Evolutionary conservation across 164 flowering plant genomes (phyloP).

Genomic region (Pachysandra terminalis): DNA sequence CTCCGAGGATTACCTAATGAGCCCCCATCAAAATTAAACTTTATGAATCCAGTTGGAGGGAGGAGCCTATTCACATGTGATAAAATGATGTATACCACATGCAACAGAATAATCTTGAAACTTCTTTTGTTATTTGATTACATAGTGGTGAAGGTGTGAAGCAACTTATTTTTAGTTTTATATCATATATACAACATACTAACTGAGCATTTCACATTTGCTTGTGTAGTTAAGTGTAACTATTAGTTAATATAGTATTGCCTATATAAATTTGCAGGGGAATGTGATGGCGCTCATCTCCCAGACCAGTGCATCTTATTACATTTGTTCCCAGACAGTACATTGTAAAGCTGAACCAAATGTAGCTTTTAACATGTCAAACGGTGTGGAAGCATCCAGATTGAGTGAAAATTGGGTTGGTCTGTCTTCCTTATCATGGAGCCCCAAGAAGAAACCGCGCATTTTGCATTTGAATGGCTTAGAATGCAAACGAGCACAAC

Average conservation of each 20-base stretch:
- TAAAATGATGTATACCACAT: no score
- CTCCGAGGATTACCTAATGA: no score
- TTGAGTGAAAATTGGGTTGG: constrained; percentile 21
- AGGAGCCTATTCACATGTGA: no score
- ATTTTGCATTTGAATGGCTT: constrained; percentile 15
- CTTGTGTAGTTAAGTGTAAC: background rate
- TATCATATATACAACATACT: background rate
- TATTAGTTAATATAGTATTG: constrained; percentile 8
- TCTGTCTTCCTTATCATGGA: constrained; percentile 28
- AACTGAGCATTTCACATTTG: background rate
- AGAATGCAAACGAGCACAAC: constrained; percentile 29
- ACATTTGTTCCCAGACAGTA: constrained; percentile 19
- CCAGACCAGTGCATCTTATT: constrained; percentile 26
- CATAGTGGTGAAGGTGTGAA: no score
- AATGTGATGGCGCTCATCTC: constrained; percentile 39
- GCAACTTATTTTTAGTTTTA: background rate
- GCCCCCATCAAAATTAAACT: no score
- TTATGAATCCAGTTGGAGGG: no score
- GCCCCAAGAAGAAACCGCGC: constrained; percentile 16
- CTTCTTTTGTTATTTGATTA: no score
- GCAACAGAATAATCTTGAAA: no score
- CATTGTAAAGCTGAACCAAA: constrained; percentile 20
- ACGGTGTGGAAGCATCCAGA: constrained; percentile 19
- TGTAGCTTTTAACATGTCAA: constrained; percentile 15
- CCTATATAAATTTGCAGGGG: constrained; percentile 12